These are phyloP conservation scores for Tricholoma sp. DNA, from an alignment of 768 basidiomycete genomes.

Conservation along the genomic window DNA sequence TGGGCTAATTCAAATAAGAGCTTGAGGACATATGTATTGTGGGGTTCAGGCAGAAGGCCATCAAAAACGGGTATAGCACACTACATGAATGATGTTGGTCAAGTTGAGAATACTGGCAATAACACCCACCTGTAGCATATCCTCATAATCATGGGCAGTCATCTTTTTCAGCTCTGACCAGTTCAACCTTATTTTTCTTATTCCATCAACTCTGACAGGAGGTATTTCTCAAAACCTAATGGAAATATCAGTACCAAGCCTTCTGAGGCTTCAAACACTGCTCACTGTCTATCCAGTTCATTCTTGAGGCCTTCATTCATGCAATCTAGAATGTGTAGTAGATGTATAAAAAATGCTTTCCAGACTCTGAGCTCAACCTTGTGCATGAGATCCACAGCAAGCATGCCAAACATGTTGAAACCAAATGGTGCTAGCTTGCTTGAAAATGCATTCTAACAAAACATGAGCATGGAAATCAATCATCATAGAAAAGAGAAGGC, in stretches of 20 bases:
- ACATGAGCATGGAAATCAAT: not conserved
- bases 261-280: not conserved
- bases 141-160: not conserved
- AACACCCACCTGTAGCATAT: not conserved
- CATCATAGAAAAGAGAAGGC: no score
- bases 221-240: conserved; percentile 4
- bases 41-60: no score
- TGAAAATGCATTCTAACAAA: conserved; percentile 6
- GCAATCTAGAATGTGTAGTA: conserved; percentile 28
- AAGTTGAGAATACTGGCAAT: not conserved
- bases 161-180: no score
- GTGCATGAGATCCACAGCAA: no score
- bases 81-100: no score
- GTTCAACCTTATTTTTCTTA: conserved; percentile 8
- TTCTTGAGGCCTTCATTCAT: conserved; percentile 5
- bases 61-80: no score
- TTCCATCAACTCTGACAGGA: conserved; percentile 10
- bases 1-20: no score
- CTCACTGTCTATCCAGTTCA: conserved; percentile 21
- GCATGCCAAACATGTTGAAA: no score
- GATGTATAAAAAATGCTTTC: conserved; percentile 31
- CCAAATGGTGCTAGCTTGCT: no score
- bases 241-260: not conserved
- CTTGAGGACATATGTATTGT: no score
- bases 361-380: conserved; percentile 30